A percentile compares a stretch with the other conserved stretches of the same genome.
phyloP scores from a whole-genome alignment of 2,329 filamentous ascomycete genomes.

The Gnomoniopsis smithogilvyi region DNA sequence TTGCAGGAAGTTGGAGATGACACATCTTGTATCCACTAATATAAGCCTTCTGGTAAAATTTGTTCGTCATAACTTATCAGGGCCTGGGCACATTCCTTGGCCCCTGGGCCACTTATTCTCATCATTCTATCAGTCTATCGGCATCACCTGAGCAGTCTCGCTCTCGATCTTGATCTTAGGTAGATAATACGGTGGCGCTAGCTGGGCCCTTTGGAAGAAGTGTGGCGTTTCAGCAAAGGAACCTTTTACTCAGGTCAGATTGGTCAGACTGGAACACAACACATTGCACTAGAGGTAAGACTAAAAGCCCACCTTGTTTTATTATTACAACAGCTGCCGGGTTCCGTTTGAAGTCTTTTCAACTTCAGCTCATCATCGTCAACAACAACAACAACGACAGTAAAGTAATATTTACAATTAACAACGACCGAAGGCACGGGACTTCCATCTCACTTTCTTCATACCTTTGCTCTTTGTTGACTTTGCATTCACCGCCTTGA shows the following conservation, averaged over 20 bases:
- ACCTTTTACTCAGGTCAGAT: conserved; percentile 8
- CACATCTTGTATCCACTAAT: conserved; percentile 15
- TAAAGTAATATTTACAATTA: no score
- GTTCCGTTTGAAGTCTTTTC: neutral
- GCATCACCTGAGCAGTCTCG: neutral
- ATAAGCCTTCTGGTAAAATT: conserved; percentile 14
- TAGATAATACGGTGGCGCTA: neutral
- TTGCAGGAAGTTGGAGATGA: conserved; percentile 3
- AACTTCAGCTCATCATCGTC: neutral
- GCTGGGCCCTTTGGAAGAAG: conserved; percentile 5
- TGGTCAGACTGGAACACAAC: neutral
- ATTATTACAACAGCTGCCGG: neutral
- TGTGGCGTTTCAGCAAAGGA: conserved; percentile 13
- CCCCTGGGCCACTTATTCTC: neutral
- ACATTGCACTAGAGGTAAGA: neutral
- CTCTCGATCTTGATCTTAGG: neutral
- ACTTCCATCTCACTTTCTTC: neutral
- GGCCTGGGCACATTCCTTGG: neutral
- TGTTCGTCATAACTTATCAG: conserved; percentile 7
- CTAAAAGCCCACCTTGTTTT: neutral
- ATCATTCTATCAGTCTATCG: neutral
- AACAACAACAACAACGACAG: no score
- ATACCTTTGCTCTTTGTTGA: neutral
- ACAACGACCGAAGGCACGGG: neutral
- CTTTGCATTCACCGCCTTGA: no score